Evolutionary conservation across 805 yeast species (phyloP).

Genomic region (Lachancea thermotolerans): DNA sequence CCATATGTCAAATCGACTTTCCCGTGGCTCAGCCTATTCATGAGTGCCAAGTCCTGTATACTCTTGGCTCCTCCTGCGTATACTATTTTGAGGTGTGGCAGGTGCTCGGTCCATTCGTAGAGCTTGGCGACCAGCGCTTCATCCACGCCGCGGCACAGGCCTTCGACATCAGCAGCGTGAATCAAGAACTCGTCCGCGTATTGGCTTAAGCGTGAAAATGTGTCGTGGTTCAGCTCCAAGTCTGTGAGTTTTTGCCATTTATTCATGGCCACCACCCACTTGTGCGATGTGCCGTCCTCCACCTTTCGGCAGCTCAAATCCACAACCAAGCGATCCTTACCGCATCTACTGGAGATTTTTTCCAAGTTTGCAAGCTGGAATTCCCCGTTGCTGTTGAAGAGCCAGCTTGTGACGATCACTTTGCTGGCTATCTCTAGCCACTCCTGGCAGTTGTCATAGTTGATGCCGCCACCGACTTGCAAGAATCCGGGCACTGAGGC

Average conservation of each 20-base stretch:
- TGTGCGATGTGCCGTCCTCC: conserved; percentile 19
- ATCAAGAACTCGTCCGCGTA: conserved; percentile 84
- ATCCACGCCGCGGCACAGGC: conserved; percentile 90
- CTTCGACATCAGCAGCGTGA: conserved; percentile 99
- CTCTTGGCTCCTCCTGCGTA: conserved; percentile 96
- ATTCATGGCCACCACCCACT: conserved; percentile 96
- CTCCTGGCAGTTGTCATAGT: conserved; percentile 54
- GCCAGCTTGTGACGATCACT: conserved; percentile 87
- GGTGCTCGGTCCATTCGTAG: conserved; percentile 60
- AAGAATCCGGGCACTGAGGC: conserved; percentile 62
- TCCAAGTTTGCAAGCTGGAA: conserved; percentile 47
- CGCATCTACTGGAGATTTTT: conserved; percentile 47
- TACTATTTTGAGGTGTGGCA: conserved; percentile 55
- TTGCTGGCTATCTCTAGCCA: conserved; percentile 84
- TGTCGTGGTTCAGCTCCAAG: conserved; percentile 45
- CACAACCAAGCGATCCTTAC: conserved; percentile 64
- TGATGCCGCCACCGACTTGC: conserved; percentile 95
- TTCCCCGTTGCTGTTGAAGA: conserved; percentile 49
- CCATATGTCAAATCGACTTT: conserved; percentile 91
- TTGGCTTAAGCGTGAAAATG: conserved; percentile 46
- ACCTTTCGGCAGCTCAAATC: conserved; percentile 77
- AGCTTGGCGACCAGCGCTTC: conserved; percentile 61
- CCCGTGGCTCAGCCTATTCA: conserved; percentile 62
- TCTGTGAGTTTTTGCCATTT: conserved; percentile 92
- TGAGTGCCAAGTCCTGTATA: conserved; percentile 60